These are phyloP conservation scores for Viola pubescens DNA, from an alignment of 441 rosid genomes.

Conservation along the genomic window DNA sequence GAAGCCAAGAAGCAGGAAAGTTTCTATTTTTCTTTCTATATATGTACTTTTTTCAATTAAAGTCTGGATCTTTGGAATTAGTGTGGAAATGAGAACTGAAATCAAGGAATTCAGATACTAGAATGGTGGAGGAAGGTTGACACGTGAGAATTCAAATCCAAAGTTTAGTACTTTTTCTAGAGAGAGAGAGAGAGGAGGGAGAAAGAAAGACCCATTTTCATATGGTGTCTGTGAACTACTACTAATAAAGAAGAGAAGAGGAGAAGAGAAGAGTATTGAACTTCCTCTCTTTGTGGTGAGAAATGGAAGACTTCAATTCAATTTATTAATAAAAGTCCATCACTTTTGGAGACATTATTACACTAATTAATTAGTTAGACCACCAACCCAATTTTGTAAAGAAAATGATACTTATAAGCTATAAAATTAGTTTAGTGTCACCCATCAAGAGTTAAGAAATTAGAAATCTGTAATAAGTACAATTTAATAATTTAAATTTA, in stretches of 20 bases:
- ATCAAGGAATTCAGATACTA: constrained; percentile 15
- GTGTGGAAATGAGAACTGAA: constrained; percentile 21
- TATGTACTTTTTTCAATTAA: constrained; percentile 2
- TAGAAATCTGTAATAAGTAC: too few species aligned
- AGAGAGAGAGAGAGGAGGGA: constrained; percentile 6
- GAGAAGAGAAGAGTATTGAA: constrained; percentile 20
- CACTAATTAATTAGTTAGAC: too few species aligned
- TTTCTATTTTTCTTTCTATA: constrained; percentile 7
- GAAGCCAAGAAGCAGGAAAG: constrained; percentile 4
- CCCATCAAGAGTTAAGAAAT: too few species aligned
- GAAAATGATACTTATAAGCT: too few species aligned
- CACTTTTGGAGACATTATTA: background rate
- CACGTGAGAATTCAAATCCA: constrained; percentile 16
- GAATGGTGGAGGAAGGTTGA: constrained; percentile 21
- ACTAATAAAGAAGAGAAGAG: constrained; percentile 32
- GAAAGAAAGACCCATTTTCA: constrained; percentile 20
- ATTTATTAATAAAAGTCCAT: constrained; percentile 1
- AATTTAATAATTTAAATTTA: too few species aligned
- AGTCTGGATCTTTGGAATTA: constrained; percentile 24
- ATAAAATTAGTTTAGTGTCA: too few species aligned
- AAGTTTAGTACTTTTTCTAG: background rate
- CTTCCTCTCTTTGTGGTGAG: constrained; percentile 1
- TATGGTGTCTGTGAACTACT: constrained; percentile 29
- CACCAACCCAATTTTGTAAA: too few species aligned
- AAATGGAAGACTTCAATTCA: constrained; percentile 12